Evolutionary conservation across 2,329 filamentous ascomycete genomes (phyloP).

Genomic region (Calonectria henricotiae): DNA sequence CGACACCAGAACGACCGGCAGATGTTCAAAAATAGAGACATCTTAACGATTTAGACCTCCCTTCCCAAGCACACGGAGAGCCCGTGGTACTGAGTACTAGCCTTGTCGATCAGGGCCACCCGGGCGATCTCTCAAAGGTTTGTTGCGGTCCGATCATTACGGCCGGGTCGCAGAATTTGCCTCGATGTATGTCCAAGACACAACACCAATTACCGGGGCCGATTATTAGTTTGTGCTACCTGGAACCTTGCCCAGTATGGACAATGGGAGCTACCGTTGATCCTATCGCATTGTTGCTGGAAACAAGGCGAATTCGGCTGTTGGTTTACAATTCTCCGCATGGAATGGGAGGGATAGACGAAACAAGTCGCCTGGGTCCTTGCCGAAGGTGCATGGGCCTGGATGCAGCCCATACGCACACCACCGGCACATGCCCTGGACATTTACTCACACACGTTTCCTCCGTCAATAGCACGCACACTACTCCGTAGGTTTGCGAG

Average conservation of each 20-base stretch:
- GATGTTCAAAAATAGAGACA: conserved; percentile 42
- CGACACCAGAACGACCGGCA: conserved; percentile 33
- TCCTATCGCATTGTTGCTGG: conserved; percentile 13
- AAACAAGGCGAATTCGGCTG: conserved; percentile 10
- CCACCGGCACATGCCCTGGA: conserved; percentile 16
- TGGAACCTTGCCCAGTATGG: conserved; percentile 32
- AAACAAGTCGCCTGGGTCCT: conserved; percentile 37
- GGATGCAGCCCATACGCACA: conserved; percentile 41
- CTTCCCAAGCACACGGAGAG: conserved; percentile 2
- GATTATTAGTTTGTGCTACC: conserved; percentile 25
- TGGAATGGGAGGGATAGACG: conserved; percentile 27
- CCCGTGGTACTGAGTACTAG: conserved; percentile 23
- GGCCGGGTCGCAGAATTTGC: conserved; percentile 13
- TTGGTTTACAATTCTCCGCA: conserved; percentile 26
- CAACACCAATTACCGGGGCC: conserved; percentile 43
- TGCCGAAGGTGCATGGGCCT: conserved; percentile 33
- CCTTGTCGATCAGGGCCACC: conserved; percentile 27
- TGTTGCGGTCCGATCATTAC: conserved; percentile 37
- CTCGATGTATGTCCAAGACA: conserved; percentile 15
- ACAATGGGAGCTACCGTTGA: neutral
- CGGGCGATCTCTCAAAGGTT: conserved; percentile 45
- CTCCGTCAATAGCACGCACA: neutral
- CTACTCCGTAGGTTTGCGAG: neutral
- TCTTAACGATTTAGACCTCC: neutral
- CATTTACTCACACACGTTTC: neutral